Conservation (phyloP, 306 rosid genomes). For the Medicago lupulina region DNA sequence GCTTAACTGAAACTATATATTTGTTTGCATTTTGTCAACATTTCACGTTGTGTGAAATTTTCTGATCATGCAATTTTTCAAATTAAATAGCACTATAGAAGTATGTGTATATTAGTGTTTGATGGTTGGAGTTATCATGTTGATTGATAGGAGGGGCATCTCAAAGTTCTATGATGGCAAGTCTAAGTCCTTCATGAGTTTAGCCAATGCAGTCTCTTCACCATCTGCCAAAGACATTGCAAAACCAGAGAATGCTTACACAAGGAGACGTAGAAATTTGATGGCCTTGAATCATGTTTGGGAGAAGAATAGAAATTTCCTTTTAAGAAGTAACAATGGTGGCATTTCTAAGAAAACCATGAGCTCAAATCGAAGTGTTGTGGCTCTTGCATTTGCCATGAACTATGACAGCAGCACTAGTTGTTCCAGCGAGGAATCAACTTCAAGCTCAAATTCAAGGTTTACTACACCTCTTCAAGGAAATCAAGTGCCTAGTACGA, state of each 20-base stretch:
- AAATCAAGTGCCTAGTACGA: conserved; percentile 12
- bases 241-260: conserved; percentile 82
- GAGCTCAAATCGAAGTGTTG: conserved; percentile 58
- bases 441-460: conserved; percentile 42
- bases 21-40: not conserved
- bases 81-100: not conserved
- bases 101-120: not conserved
- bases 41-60: not conserved
- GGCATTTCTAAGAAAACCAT: conserved; percentile 78
- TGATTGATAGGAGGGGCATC: conserved; percentile 67
- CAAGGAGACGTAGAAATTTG: conserved; percentile 70
- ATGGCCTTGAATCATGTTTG: conserved; percentile 61
- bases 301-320: conserved; percentile 61
- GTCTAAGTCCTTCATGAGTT: conserved; percentile 77
- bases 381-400: conserved; percentile 75
- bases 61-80: conserved; percentile 2
- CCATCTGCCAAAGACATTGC: conserved; percentile 62
- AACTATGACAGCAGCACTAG: conserved; percentile 66
- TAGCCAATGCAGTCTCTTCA: conserved; percentile 57
- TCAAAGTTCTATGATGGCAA: conserved; percentile 77
- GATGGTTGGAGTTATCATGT: conserved; percentile 1
- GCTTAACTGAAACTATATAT: not conserved
- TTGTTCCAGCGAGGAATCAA: conserved; percentile 64
- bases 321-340: conserved; percentile 56
- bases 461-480: conserved; percentile 44